Evolutionary conservation across 1,284 basidiomycete genomes (phyloP).

Genomic region (Puccinia novopanici): DNA sequence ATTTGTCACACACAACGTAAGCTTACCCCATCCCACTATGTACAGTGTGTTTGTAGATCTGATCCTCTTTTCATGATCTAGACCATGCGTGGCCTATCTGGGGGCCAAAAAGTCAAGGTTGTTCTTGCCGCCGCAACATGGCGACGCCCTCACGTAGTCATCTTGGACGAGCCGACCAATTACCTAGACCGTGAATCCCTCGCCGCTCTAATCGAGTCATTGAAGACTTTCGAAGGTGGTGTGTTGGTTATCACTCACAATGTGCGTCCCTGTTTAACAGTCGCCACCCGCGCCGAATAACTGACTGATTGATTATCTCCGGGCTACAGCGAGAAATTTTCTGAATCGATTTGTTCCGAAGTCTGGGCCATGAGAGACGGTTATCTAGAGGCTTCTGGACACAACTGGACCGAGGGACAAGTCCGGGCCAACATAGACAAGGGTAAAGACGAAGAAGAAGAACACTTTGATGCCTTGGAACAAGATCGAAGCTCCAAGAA

Average conservation of each 20-base stretch:
- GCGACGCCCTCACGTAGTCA: constrained; percentile 96
- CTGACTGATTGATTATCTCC: constrained; percentile 10
- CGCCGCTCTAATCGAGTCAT: constrained; percentile 89
- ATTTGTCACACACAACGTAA: constrained; percentile 78
- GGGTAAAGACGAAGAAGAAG: constrained; percentile 80
- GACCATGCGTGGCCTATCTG: constrained; percentile 88
- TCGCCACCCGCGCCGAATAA: background rate
- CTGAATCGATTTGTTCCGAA: constrained; percentile 79
- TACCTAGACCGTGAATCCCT: constrained; percentile 97
- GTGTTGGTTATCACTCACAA: constrained; percentile 95
- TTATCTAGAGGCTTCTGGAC: constrained; percentile 86
- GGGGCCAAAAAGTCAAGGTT: constrained; percentile 99
- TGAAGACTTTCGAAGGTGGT: constrained; percentile 96
- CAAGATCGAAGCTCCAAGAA: constrained; percentile 80
- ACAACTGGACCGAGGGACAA: constrained; percentile 96
- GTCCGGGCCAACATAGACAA: constrained; percentile 89
- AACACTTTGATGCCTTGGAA: constrained; percentile 92
- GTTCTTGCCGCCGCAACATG: constrained; percentile 97
- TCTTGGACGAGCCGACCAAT: constrained; percentile 88
- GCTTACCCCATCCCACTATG: background rate
- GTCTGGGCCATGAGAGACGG: constrained; percentile 95
- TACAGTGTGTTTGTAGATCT: background rate
- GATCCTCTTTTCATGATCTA: background rate
- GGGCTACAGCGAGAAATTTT: constrained; percentile 76
- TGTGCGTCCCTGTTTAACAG: constrained; percentile 12